These are phyloP conservation scores for Balamuthia mandrillaris DNA, from an alignment of 208 protist species.

Conservation along the genomic window DNA sequence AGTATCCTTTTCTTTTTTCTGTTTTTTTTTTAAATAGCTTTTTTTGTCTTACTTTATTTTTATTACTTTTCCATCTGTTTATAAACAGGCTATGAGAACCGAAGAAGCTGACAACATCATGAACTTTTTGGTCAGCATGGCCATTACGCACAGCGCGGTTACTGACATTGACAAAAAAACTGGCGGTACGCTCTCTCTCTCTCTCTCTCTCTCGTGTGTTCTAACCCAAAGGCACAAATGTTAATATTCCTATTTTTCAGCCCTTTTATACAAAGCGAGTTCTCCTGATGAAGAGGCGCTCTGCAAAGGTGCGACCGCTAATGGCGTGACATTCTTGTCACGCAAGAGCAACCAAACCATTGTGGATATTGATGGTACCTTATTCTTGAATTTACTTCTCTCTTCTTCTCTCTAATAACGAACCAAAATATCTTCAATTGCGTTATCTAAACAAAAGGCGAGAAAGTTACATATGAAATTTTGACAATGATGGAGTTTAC, in stretches of 20 bases:
- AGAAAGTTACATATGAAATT: background rate
- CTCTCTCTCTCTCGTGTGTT: background rate
- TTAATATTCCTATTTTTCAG: background rate
- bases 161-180: background rate
- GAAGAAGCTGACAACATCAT: background rate
- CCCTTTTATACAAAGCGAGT: constrained; percentile 74
- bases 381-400: background rate
- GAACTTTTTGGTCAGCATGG: constrained; percentile 29
- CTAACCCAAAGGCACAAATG: background rate
- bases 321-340: constrained; percentile 64
- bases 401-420: too few relatives aligned
- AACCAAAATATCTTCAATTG: too few relatives aligned
- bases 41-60: too few relatives aligned
- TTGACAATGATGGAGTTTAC: constrained; percentile 41
- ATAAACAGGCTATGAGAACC: too few relatives aligned
- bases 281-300: constrained; percentile 93
- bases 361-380: background rate
- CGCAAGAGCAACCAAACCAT: background rate
- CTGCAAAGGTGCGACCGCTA: constrained; percentile 70
- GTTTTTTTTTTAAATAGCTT: too few relatives aligned
- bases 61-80: too few relatives aligned
- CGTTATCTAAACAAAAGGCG: too few relatives aligned
- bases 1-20: too few relatives aligned
- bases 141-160: constrained; percentile 23
- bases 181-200: background rate